Evolutionary conservation across 768 basidiomycete species (phyloP).

Genomic region (Dentipellis fragilis): DNA sequence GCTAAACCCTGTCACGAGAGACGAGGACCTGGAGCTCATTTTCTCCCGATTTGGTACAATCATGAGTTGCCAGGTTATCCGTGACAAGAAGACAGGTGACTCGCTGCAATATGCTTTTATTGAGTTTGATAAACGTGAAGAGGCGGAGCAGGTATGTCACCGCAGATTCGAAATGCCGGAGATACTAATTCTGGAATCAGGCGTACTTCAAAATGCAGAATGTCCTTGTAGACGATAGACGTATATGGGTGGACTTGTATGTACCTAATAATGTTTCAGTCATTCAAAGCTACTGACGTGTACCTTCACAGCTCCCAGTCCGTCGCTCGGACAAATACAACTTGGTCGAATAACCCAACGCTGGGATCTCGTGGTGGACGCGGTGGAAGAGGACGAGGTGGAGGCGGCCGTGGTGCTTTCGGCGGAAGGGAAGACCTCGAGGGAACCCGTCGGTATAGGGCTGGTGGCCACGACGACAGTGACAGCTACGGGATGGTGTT

Average conservation of each 20-base stretch:
- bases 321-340: constrained; percentile 74
- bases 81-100: constrained; percentile 93
- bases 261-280: constrained; percentile 22
- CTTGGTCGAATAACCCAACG: constrained; percentile 71
- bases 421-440: constrained; percentile 72
- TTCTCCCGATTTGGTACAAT: constrained; percentile 93
- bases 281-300: neutral
- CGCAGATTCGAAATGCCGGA: neutral
- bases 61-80: constrained; percentile 95
- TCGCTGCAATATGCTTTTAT: constrained; percentile 97
- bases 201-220: constrained; percentile 99
- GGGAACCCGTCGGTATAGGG: constrained; percentile 58
- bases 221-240: constrained; percentile 90
- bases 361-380: constrained; percentile 32
- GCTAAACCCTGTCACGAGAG: constrained; percentile 88
- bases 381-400: constrained; percentile 17
- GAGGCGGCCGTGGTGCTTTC: constrained; percentile 35
- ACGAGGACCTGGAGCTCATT: constrained; percentile 95
- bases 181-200: constrained; percentile 25
- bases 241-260: constrained; percentile 99
- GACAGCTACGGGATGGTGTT: constrained; percentile 75
- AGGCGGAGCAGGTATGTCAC: constrained; percentile 77
- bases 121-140: constrained; percentile 89
- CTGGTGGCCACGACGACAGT: constrained; percentile 23
- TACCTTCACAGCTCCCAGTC: constrained; percentile 67